These are phyloP conservation scores for Allomyces arbusculus DNA, from an alignment of 192 early-diverging fungal species.

Conservation along the genomic window DNA sequence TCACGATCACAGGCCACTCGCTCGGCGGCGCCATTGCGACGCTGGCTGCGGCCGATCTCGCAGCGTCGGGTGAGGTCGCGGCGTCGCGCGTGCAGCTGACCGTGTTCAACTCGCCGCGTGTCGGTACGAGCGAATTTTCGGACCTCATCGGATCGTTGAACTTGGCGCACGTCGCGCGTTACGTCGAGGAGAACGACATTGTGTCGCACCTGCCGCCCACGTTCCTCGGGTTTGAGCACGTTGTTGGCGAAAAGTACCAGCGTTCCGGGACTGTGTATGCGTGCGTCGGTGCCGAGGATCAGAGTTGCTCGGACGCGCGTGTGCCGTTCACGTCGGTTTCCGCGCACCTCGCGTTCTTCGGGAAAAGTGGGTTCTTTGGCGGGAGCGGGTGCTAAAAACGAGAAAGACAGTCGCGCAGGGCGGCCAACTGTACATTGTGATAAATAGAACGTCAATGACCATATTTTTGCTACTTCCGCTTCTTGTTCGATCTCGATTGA, in stretches of 20 bases:
- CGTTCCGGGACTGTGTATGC: not conserved
- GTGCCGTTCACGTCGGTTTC: not conserved
- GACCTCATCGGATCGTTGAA: not conserved
- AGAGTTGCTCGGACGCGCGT: not conserved
- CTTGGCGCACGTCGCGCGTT: not conserved
- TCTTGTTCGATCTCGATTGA: too few relatives aligned
- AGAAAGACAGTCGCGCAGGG: too few relatives aligned
- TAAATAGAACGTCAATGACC: too few relatives aligned
- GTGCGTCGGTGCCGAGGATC: not conserved
- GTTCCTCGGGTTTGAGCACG: not conserved
- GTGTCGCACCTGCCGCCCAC: not conserved
- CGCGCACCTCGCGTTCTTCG: too few relatives aligned
- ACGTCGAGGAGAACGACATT: not conserved
- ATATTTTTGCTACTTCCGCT: too few relatives aligned
- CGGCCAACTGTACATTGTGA: too few relatives aligned
- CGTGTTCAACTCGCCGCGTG: not conserved
- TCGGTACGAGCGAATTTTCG: not conserved
- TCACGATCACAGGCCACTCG: not conserved
- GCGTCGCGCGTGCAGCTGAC: not conserved
- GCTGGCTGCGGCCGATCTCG: not conserved
- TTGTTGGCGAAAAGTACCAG: not conserved
- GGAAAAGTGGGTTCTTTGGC: too few relatives aligned
- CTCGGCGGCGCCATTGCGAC: not conserved
- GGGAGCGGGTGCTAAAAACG: too few relatives aligned
- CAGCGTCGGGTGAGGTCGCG: not conserved